Evolutionary conservation across 1,139 yeast genomes (phyloP).

Genomic region (Debaryomyces coudertii): DNA sequence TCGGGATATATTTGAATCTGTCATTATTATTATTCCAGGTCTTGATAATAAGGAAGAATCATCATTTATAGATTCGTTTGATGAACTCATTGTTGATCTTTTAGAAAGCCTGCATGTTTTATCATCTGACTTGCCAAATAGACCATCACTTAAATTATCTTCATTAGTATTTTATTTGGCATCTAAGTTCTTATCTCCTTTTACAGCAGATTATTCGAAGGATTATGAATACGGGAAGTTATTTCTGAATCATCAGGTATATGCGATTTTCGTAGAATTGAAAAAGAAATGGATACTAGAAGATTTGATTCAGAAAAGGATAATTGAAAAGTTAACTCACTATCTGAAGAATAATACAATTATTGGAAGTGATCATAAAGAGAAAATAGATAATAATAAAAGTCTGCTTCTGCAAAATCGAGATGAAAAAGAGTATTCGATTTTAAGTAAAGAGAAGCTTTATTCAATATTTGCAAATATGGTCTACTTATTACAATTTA

Average conservation of each 20-base stretch:
- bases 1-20: slow-evolving; percentile 11
- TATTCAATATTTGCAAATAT: slow-evolving; percentile 25
- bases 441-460: slow-evolving; percentile 2
- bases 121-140: slow-evolving; percentile 14
- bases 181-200: slow-evolving; percentile 5
- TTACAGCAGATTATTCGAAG: slow-evolving; percentile 7
- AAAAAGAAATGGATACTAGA: slow-evolving; percentile 36
- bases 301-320: slow-evolving; percentile 12
- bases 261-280: slow-evolving; percentile 21
- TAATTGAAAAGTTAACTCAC: slow-evolving; percentile 4
- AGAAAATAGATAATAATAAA: background rate
- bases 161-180: slow-evolving; percentile 11
- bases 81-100: slow-evolving; percentile 7
- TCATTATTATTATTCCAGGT: slow-evolving; percentile 16
- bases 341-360: background rate
- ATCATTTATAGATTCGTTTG: slow-evolving; percentile 19
- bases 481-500: slow-evolving; percentile 30
- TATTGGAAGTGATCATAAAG: background rate
- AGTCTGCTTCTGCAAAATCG: background rate
- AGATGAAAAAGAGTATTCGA: slow-evolving; percentile 1
- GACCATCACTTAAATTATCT: slow-evolving; percentile 30
- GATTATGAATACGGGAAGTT: slow-evolving; percentile 26
- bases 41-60: background rate
- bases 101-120: background rate
- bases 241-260: slow-evolving; percentile 23